phyloP scores from a whole-genome alignment of 2,329 filamentous ascomycete genomes.

The Fulvia fulva region DNA sequence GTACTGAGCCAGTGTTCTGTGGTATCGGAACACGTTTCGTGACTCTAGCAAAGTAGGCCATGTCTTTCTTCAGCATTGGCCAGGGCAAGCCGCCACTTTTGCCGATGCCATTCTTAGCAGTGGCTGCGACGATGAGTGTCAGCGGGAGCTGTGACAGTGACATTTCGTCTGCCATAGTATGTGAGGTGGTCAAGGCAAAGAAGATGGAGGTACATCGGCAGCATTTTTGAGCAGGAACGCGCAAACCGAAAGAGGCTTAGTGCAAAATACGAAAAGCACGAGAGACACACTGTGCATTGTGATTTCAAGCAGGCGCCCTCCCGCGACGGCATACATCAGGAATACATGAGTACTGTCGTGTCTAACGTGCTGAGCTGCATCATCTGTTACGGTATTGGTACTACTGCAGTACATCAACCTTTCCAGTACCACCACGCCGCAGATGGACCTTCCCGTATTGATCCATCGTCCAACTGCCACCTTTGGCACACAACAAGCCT shows the following conservation, averaged over 20 bases:
- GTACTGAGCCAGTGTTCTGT: conserved; percentile 34
- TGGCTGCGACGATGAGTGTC: conserved; percentile 91
- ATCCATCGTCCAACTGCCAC: not conserved
- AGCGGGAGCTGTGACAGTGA: conserved; percentile 42
- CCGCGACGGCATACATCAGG: too few species aligned
- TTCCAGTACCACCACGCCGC: not conserved
- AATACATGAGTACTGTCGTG: too few species aligned
- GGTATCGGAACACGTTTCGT: conserved; percentile 66
- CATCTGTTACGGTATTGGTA: too few species aligned
- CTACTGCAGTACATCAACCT: not conserved
- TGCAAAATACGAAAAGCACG: not conserved
- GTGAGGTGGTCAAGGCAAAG: not conserved
- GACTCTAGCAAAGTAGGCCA: conserved; percentile 90
- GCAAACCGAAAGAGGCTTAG: not conserved
- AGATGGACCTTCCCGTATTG: not conserved
- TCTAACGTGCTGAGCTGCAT: too few species aligned
- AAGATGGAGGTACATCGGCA: not conserved
- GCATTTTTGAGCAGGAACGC: not conserved
- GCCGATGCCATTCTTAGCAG: conserved; percentile 84
- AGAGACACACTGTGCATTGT: too few species aligned
- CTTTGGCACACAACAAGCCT: not conserved
- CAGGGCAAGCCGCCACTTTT: conserved; percentile 75
- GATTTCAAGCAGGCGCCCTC: too few species aligned
- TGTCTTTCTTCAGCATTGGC: conserved; percentile 83
- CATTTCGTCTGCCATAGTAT: conserved; percentile 27